Percentiles rank a stretch among this genome's conserved stretches.
Evolutionary conservation across 2,329 filamentous ascomycete species (phyloP).

Genomic region (Myotisia sp.): DNA sequence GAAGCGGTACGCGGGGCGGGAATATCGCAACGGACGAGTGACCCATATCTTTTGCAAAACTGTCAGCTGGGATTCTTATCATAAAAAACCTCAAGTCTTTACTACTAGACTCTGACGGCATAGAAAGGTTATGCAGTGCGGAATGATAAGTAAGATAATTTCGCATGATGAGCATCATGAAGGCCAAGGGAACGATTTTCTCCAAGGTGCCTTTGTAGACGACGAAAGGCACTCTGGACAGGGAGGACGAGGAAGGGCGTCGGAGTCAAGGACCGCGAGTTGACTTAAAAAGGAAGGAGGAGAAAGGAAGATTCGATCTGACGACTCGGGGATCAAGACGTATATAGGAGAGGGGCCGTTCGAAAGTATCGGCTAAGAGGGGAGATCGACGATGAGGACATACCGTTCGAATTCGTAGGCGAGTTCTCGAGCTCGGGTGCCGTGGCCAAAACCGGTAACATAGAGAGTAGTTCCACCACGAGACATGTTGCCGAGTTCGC

Average conservation of each 20-base stretch:
- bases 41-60: conserved; percentile 62
- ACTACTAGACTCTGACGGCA: neutral
- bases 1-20: conserved; percentile 86
- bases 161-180: conserved; percentile 2
- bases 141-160: conserved; percentile 5
- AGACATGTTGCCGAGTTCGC: conserved; percentile 68
- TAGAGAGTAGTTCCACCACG: conserved; percentile 88
- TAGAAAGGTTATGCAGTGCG: conserved; percentile 1
- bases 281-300: conserved; percentile 7
- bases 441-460: conserved; percentile 97
- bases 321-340: conserved; percentile 12
- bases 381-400: conserved; percentile 40
- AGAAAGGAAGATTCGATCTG: conserved; percentile 10
- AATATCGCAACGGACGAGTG: conserved; percentile 95
- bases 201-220: conserved; percentile 2
- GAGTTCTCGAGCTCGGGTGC: conserved; percentile 95
- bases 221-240: neutral
- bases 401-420: conserved; percentile 99
- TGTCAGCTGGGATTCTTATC: conserved; percentile 1
- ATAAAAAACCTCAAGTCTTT: conserved; percentile 2
- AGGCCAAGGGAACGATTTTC: conserved; percentile 2
- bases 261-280: conserved; percentile 7
- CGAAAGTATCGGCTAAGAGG: conserved; percentile 18
- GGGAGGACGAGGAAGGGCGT: conserved; percentile 7
- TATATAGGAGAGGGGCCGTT: conserved; percentile 11